Base-by-base conservation (phyloP, 768 basidiomycete genomes). In the Holtermanniella nyarrowii region DNA sequence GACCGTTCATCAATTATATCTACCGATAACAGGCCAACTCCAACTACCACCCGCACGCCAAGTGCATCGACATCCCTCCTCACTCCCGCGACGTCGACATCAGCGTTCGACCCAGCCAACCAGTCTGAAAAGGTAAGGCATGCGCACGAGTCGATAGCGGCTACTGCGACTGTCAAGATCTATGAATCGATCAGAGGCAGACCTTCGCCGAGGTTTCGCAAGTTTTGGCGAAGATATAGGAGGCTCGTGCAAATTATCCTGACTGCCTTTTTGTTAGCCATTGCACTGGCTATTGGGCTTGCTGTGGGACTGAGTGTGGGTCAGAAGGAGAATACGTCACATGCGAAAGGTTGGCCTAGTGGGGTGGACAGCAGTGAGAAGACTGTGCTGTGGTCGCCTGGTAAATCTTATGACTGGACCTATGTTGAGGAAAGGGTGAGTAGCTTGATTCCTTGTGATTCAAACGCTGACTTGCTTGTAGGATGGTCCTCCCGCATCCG, bases 401-500 rank as follows among this genome's bases (percentile, higher is more conserved):
- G 47, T n/a, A 52, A 50, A 21, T 53, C 49, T 2, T 42, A 44
- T 13, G 58, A 61, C 40, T 26, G 54, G n/a, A 68, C 63, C 2
- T 68, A 61, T 45, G 50, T 52, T 20, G 44, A 48, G 5, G 46
- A 45, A 37, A 55, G 62, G 45, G 61, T 66, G 43, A 60, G 59
- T 58, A n/a, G 7, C 43, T 40, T n/a, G 25, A 11, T 25, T 41
- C 18, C 20, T 16, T 31, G 13, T 31, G 16, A 39, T 16, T 22
- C 1, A 11, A 42, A 26, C 39, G 40, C 48, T 54, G 42, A 44
- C 20, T 20, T 49, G 5, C 24, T 26, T 27, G 4, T 42, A 61
- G 60, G 62, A 71, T 46, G 62, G 61, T 0, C 66, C 70, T 2
- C 49, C 50, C 18, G 23, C 50, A 1, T 26, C 42, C 27, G 65